A percentile compares a stretch with the other conserved stretches of the same genome.
Conservation (phyloP, 108 stramenopile genomes). For the Cyclotella atomus region DNA sequence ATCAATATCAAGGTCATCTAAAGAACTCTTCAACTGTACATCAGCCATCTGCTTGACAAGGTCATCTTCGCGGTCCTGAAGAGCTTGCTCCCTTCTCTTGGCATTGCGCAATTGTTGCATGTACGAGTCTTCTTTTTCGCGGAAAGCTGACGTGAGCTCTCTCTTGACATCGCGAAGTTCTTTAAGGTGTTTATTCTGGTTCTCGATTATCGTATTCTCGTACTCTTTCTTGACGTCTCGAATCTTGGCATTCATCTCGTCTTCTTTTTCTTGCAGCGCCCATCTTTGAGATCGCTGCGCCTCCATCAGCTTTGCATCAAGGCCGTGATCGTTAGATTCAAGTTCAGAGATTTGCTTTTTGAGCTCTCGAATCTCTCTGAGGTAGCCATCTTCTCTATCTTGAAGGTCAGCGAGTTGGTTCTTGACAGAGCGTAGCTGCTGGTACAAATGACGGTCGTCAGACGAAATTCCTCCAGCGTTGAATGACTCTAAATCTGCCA, state of each 20-base stretch:
- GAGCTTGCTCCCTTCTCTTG: constrained; percentile 26
- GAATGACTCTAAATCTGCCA: neutral
- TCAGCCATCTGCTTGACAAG: constrained; percentile 27
- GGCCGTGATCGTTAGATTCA: constrained; percentile 3
- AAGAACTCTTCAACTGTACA: constrained; percentile 11
- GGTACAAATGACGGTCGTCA: neutral
- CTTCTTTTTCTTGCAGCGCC: constrained; percentile 35
- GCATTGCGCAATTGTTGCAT: constrained; percentile 26
- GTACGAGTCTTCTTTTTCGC: constrained; percentile 31
- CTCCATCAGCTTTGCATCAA: constrained; percentile 10
- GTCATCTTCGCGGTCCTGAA: constrained; percentile 19
- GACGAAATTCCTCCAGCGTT: neutral
- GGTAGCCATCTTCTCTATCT: constrained; percentile 18
- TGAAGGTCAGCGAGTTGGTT: constrained; percentile 25
- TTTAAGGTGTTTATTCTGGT: constrained; percentile 24
- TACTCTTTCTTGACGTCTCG: constrained; percentile 29
- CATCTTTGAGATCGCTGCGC: constrained; percentile 20
- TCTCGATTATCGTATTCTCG: constrained; percentile 17
- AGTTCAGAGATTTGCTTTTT: constrained; percentile 17
- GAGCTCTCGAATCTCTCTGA: constrained; percentile 18
- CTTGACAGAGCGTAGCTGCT: constrained; percentile 4
- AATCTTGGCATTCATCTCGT: constrained; percentile 19
- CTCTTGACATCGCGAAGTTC: constrained; percentile 24
- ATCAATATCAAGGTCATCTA: constrained; percentile 11
- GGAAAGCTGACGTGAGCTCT: neutral